phyloP scores from a whole-genome alignment of 345 rosid genomes.

The Populus ilicifolia region DNA sequence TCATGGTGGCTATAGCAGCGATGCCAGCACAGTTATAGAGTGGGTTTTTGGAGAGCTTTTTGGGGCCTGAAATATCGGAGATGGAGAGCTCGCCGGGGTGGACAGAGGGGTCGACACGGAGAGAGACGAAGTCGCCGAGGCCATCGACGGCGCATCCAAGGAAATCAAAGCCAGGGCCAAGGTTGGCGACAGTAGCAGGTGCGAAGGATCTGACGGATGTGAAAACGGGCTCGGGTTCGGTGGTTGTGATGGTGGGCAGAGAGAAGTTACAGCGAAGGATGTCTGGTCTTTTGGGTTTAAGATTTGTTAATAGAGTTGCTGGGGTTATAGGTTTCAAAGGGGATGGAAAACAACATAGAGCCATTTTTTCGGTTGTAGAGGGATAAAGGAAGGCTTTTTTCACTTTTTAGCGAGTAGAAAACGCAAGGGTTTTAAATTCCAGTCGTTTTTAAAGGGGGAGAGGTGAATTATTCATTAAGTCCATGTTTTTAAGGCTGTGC shows the following conservation, averaged over 20 bases:
- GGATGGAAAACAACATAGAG: slow-evolving; percentile 39
- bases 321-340: slow-evolving; percentile 36
- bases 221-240: slow-evolving; percentile 70
- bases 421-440: background rate
- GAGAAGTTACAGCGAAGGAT: slow-evolving; percentile 49
- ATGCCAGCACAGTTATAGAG: slow-evolving; percentile 87
- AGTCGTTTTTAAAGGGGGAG: background rate
- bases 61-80: slow-evolving; percentile 51
- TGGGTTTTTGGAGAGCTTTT: slow-evolving; percentile 68
- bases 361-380: slow-evolving; percentile 23
- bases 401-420: background rate
- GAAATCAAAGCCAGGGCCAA: slow-evolving; percentile 90
- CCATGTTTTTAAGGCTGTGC: background rate
- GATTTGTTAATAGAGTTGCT: slow-evolving; percentile 7
- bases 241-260: slow-evolving; percentile 35
- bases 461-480: background rate
- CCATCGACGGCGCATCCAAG: slow-evolving; percentile 91
- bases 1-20: slow-evolving; percentile 82
- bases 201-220: slow-evolving; percentile 77
- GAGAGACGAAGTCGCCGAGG: slow-evolving; percentile 57
- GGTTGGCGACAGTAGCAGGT: slow-evolving; percentile 85
- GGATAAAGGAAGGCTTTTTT: background rate
- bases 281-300: slow-evolving; percentile 17
- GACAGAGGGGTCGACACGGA: slow-evolving; percentile 60
- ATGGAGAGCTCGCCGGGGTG: slow-evolving; percentile 66